Conservation (phyloP, 2,329 filamentous ascomycete species). For the Truncatella angustata region DNA sequence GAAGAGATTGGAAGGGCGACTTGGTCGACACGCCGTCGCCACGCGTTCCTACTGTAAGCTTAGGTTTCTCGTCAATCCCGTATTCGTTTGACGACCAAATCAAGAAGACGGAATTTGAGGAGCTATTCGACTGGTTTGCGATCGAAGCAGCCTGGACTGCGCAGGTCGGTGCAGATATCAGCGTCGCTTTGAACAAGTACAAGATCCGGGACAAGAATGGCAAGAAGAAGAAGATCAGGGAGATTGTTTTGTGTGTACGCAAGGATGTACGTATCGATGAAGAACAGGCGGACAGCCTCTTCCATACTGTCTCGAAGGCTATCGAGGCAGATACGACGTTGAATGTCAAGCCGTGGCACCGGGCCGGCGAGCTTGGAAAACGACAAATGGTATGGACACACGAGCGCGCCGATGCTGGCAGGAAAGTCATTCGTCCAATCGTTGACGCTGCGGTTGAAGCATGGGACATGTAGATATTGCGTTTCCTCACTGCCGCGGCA, state of each 20-base stretch:
- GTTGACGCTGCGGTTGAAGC: constrained; percentile 40
- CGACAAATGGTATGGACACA: constrained; percentile 48
- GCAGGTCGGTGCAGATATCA: constrained; percentile 40
- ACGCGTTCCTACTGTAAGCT: constrained; percentile 42
- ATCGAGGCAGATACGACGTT: constrained; percentile 36
- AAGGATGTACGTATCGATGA: constrained; percentile 43
- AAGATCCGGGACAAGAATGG: constrained; percentile 35
- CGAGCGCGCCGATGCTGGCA: constrained; percentile 30
- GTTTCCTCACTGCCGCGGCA: no score
- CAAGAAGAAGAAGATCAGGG: constrained; percentile 43
- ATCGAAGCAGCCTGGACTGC: constrained; percentile 47
- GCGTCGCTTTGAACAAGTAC: constrained; percentile 43
- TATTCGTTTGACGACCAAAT: constrained; percentile 45
- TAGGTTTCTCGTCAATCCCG: constrained; percentile 44
- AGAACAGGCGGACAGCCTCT: constrained; percentile 39
- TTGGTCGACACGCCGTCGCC: constrained; percentile 44
- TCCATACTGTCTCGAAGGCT: constrained; percentile 36
- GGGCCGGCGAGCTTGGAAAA: constrained; percentile 35
- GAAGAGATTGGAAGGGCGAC: constrained; percentile 47
- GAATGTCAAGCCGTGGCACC: constrained; percentile 40
- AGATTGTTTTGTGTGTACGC: constrained; percentile 42
- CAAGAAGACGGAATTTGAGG: constrained; percentile 41
- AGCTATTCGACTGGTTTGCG: constrained; percentile 47
- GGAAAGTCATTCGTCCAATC: constrained; percentile 43
- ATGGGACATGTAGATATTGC: constrained; percentile 29